phyloP scores from a whole-genome alignment of 1,139 yeast species.

The Saccharomyces hybrid region DNA sequence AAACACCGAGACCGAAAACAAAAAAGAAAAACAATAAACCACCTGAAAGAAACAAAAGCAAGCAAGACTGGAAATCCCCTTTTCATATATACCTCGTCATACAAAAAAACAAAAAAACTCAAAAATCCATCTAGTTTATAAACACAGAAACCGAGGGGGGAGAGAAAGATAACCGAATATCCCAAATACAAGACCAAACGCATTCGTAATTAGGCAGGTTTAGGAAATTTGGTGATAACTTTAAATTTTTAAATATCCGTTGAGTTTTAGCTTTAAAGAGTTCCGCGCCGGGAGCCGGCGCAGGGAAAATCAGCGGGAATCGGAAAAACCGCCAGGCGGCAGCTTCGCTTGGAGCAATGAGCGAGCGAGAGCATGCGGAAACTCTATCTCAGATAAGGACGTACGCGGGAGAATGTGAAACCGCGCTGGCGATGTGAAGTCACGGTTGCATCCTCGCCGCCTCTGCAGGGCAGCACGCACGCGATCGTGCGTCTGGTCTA shows the following conservation, averaged over 20 bases:
- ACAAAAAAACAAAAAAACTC: not conserved
- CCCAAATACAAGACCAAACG: not conserved
- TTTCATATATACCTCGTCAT: not conserved
- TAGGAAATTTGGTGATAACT: not conserved
- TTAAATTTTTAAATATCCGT: not conserved
- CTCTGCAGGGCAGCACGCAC: not conserved
- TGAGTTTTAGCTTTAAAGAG: not conserved
- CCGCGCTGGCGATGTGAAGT: not conserved
- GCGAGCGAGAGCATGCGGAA: not conserved
- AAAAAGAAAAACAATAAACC: not conserved
- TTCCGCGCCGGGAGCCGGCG: slow-evolving; percentile 1
- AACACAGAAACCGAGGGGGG: not conserved
- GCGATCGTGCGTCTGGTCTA: not conserved
- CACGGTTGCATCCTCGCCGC: not conserved
- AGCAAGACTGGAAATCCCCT: not conserved
- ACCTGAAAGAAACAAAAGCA: not conserved
- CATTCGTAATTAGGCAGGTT: not conserved
- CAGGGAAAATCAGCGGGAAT: not conserved
- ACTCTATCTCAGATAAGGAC: not conserved
- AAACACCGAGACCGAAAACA: not conserved
- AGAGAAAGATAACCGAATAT: not conserved
- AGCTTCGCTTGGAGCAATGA: not conserved
- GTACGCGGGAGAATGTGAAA: not conserved
- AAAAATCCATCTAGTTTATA: not conserved
- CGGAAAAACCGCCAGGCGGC: not conserved